Evolutionary conservation across 2,329 filamentous ascomycete species (phyloP), one percentile per base, ranked within the genome.

Genomic region (Aureobasidium uvarum): DNA sequence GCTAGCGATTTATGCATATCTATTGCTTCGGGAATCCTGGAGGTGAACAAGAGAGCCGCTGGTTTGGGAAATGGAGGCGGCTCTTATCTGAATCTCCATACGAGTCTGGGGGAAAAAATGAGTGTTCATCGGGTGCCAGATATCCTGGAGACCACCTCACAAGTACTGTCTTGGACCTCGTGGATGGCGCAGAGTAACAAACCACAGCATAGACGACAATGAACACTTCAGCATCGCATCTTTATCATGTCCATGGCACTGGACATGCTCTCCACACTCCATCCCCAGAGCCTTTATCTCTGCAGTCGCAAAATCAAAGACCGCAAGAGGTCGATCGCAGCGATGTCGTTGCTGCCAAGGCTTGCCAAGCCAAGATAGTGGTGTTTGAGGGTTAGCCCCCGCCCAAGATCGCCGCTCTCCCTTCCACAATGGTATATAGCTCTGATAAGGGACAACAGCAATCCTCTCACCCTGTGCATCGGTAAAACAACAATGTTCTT

Each of bases 1-100:
- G 25, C 33, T 25, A 56, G 28, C 38, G 52, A 41, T 11, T 58
- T 58, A 58, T 43, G 54, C 54, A 45, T 58, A 58, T 33, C 31
- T 39, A 18, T 20, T 20, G 23, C 16, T 31, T 58, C 13, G 52
- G 38, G 20, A 39, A 25, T 36, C 33, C 8, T 13, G 52, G 20
- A 28, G 33, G 18, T n/a, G 28, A 25, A 25, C 48, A 51, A 41
- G 13, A 41, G 13, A 28, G 38, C 25, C 39, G 23, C 54, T 45
- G 38, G 11, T 31, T 7, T 31, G 38, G 54, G 39, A 33, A 41
- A 18, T 58, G 25, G 54, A 20, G 16, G 23, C 38, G 18, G 7
- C 13, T 58, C 54, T 58, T 58, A 58, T 58, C 54, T 45, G 25
- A 4, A 25, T 25, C 25, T 25, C 25, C 25, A 25, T 25, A 25